phyloP scores from a whole-genome alignment of 331 rosid species.

The Quercus lobata region DNA sequence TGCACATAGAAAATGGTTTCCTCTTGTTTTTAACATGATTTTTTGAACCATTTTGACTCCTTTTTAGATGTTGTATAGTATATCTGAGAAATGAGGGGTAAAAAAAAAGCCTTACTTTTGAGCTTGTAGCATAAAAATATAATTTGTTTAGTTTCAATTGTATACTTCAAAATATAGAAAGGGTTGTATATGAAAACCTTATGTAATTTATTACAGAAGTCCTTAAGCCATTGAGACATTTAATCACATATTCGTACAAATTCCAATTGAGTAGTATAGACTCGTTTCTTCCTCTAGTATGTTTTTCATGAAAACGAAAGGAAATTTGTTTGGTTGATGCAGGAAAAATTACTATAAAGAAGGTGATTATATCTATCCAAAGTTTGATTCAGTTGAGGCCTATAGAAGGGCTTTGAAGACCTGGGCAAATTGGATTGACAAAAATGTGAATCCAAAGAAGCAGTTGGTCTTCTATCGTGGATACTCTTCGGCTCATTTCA shows the following conservation, averaged over 20 bases:
- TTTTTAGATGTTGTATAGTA: slow-evolving; percentile 1
- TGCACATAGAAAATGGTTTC: slow-evolving; percentile 6
- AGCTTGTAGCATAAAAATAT: neutral
- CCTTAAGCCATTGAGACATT: neutral
- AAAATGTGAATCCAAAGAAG: slow-evolving; percentile 59
- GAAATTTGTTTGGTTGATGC: slow-evolving; percentile 23
- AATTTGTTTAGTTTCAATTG: neutral
- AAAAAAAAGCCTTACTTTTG: neutral
- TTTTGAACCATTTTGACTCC: neutral
- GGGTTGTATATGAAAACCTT: neutral
- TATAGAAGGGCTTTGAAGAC: slow-evolving; percentile 74
- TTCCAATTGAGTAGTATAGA: neutral
- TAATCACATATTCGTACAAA: neutral
- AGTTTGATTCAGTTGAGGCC: slow-evolving; percentile 76
- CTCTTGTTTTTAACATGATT: neutral
- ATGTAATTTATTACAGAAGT: neutral
- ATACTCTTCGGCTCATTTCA: slow-evolving; percentile 91
- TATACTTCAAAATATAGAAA: no score
- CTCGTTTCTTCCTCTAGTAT: neutral
- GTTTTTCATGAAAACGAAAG: neutral
- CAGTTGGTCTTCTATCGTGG: slow-evolving; percentile 89
- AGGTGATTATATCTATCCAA: slow-evolving; percentile 71
- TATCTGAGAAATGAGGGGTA: neutral
- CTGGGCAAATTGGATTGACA: slow-evolving; percentile 88
- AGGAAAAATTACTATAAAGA: slow-evolving; percentile 88